A percentile compares a stretch with the other conserved stretches of the same genome.
Conservation (phyloP, 2,329 filamentous ascomycete genomes). For the Nakataea oryzae region DNA sequence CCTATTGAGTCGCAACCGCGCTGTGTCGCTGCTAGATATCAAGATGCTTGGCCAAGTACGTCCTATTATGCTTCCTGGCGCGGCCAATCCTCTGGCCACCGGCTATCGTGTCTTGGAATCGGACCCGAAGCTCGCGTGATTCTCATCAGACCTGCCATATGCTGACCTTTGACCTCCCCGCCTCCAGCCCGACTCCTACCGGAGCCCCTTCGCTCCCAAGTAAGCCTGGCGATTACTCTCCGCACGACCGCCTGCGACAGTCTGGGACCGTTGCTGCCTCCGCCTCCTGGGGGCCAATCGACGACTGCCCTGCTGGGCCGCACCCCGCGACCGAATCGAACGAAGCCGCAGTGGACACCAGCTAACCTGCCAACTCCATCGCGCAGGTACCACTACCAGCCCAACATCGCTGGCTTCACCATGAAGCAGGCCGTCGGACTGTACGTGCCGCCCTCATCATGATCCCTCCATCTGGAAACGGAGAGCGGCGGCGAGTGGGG, state of each 20-base stretch:
- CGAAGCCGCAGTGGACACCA: not conserved
- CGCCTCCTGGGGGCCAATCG: not conserved
- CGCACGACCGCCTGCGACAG: not conserved
- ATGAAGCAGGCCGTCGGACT: slow-evolving; percentile 32
- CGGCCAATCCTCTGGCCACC: not conserved
- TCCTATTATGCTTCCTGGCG: not conserved
- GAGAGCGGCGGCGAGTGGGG: not conserved
- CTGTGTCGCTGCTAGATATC: slow-evolving; percentile 4
- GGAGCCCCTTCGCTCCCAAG: slow-evolving; percentile 33
- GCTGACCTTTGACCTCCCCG: not conserved
- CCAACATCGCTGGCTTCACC: slow-evolving; percentile 43
- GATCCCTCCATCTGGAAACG: not conserved
- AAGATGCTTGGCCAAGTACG: slow-evolving; percentile 20
- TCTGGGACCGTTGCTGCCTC: not conserved
- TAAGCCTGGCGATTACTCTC: slow-evolving; percentile 27
- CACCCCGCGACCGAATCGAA: not conserved
- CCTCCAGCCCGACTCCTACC: not conserved
- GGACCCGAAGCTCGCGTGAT: not conserved
- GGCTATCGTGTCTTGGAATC: not conserved
- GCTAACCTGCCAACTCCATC: not conserved
- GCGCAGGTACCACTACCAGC: slow-evolving; percentile 47
- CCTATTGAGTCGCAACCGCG: slow-evolving; percentile 7
- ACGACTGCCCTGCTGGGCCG: not conserved
- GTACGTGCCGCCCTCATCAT: slow-evolving; percentile 30
- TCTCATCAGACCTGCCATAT: not conserved